Percentiles rank a stretch among this genome's conserved stretches.
These are phyloP conservation scores for Caryopteris hybrid DNA, from an alignment of 305 asterid species.

Conservation along the genomic window DNA sequence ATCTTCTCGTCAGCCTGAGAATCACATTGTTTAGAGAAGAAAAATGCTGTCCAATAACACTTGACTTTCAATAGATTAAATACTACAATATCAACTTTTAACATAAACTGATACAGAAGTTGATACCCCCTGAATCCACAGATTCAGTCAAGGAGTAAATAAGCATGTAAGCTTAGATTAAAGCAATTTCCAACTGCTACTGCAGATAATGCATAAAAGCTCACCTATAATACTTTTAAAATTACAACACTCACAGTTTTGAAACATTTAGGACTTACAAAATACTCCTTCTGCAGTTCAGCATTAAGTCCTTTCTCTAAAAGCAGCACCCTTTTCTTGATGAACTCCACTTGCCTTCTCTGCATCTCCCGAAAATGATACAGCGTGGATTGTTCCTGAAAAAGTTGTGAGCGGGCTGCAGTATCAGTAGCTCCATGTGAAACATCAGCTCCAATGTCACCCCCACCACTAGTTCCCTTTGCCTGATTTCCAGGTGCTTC, in stretches of 20 bases:
- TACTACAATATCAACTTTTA: neutral
- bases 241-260: conserved; percentile 7
- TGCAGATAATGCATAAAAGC: neutral
- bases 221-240: neutral
- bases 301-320: conserved; percentile 78
- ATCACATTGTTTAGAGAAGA: conserved; percentile 21
- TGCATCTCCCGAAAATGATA: conserved; percentile 91
- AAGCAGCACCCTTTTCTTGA: conserved; percentile 91
- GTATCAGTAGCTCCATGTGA: conserved; percentile 55
- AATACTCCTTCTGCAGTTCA: conserved; percentile 61
- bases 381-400: conserved; percentile 56
- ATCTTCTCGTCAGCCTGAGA: conserved; percentile 61
- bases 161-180: conserved; percentile 11
- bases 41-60: neutral
- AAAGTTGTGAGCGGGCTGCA: conserved; percentile 47
- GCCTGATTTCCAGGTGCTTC: conserved; percentile 52
- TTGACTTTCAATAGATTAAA: neutral
- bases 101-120: neutral
- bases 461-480: conserved; percentile 39
- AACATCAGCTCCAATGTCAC: conserved; percentile 44
- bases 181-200: conserved; percentile 11
- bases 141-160: neutral
- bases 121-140: neutral
- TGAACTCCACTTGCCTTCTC: conserved; percentile 85
- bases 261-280: conserved; percentile 49